Conservation (phyloP, 2,329 filamentous ascomycete genomes). For the Fusarium sarcochroum region DNA sequence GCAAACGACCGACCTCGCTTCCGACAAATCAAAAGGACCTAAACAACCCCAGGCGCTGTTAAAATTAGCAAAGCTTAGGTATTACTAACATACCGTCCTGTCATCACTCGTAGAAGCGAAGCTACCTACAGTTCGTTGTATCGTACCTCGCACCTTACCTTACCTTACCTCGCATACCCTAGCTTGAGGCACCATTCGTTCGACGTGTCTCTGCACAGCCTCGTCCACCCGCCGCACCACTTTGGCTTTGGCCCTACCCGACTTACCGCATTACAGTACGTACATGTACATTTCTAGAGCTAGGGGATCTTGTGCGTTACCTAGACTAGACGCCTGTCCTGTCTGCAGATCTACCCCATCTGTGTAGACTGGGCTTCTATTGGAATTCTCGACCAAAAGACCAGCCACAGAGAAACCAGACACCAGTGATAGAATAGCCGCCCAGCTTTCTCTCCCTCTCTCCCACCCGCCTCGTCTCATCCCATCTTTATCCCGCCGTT, state of each 20-base stretch:
- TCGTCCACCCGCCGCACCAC: slow-evolving; percentile 34
- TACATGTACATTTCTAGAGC: background rate
- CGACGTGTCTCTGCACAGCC: slow-evolving; percentile 49
- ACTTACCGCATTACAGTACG: slow-evolving; percentile 11
- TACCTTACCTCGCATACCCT: slow-evolving; percentile 11
- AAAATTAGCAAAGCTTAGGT: slow-evolving; percentile 44
- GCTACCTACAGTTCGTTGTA: too few relatives aligned
- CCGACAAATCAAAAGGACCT: slow-evolving; percentile 2
- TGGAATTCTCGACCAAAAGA: slow-evolving; percentile 40
- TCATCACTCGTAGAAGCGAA: background rate
- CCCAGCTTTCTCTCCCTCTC: background rate
- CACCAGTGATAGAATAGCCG: background rate
- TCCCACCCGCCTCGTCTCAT: background rate
- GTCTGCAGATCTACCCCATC: slow-evolving; percentile 28
- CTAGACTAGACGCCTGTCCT: slow-evolving; percentile 14
- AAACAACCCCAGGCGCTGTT: slow-evolving; percentile 27
- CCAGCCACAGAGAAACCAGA: slow-evolving; percentile 22
- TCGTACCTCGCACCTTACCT: slow-evolving; percentile 9
- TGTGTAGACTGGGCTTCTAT: slow-evolving; percentile 33
- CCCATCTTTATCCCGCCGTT: background rate
- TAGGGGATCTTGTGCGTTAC: slow-evolving; percentile 13
- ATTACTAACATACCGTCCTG: background rate
- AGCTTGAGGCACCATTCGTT: slow-evolving; percentile 36
- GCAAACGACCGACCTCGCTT: slow-evolving; percentile 23
- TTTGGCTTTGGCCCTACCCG: slow-evolving; percentile 21